A percentile compares a stretch with the other conserved stretches of the same genome.
These are phyloP conservation scores for Diplosphaera chodatii DNA, from an alignment of 139 green algal species.

Conservation along the genomic window DNA sequence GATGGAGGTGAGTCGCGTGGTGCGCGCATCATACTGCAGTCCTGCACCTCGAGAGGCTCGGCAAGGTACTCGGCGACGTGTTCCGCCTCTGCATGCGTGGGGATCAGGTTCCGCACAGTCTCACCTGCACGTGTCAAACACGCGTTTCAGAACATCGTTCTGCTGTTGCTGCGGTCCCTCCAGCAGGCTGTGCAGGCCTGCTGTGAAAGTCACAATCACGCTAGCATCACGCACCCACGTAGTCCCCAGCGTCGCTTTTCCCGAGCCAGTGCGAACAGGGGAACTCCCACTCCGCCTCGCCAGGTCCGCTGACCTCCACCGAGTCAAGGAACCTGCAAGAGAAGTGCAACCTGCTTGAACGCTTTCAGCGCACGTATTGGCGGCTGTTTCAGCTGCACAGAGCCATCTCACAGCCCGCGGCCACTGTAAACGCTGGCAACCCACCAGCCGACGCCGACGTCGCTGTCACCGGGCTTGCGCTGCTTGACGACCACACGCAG, in stretches of 20 bases:
- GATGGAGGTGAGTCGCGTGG: no score
- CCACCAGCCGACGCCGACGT: constrained; percentile 1
- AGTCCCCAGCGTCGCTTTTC: constrained; percentile 52
- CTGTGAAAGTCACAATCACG: no score
- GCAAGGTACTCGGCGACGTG: not conserved
- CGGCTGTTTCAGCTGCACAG: no score
- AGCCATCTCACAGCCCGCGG: no score
- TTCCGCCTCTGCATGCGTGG: constrained; percentile 1
- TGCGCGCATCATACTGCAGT: no score
- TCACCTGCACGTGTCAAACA: constrained; percentile 27
- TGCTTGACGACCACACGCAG: constrained; percentile 35
- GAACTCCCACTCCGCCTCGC: constrained; percentile 51
- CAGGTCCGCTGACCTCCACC: constrained; percentile 37
- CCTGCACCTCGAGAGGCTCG: not conserved
- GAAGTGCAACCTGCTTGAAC: no score
- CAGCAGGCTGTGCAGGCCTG: no score
- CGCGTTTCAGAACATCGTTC: constrained; percentile 1
- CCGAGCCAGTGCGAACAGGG: constrained; percentile 84
- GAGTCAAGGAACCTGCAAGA: constrained; percentile 67
- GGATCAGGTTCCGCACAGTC: constrained; percentile 59
- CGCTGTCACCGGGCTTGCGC: constrained; percentile 16
- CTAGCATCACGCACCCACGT: constrained; percentile 24
- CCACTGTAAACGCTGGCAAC: not conserved
- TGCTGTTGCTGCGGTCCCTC: not conserved
- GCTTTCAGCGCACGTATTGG: no score